Conservation (phyloP, 2,329 filamentous ascomycete species). For the Pseudopithomyces chartarum region DNA sequence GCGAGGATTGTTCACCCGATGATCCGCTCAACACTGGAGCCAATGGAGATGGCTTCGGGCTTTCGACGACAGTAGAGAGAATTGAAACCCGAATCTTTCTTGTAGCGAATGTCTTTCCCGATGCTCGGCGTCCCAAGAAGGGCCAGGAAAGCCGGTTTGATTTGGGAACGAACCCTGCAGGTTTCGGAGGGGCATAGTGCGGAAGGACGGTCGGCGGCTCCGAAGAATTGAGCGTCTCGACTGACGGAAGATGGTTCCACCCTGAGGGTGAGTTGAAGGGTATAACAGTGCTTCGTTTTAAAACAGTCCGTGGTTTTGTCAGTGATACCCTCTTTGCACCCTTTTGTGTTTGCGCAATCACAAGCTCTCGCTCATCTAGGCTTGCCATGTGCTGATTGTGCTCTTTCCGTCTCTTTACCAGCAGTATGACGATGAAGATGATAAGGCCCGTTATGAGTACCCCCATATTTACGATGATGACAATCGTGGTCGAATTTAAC, state of each 20-base stretch:
- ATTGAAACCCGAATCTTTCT: conserved; percentile 31
- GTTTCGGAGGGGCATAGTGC: conserved; percentile 31
- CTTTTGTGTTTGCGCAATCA: conserved; percentile 28
- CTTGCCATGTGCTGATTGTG: conserved; percentile 39
- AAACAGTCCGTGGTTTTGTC: conserved; percentile 35
- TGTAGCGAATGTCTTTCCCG: conserved; percentile 33
- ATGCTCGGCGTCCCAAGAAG: conserved; percentile 30
- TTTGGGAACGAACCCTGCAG: conserved; percentile 21
- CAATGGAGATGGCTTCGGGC: conserved; percentile 39
- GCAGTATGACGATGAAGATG: conserved; percentile 28
- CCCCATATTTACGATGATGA: conserved; percentile 30
- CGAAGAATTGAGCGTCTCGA: conserved; percentile 38
- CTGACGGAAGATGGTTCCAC: conserved; percentile 49
- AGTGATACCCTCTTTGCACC: conserved; percentile 21
- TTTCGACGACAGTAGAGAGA: conserved; percentile 47
- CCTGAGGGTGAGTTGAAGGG: conserved; percentile 44
- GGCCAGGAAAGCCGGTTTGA: conserved; percentile 37
- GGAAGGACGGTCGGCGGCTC: conserved; percentile 20
- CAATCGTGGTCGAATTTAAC: conserved; percentile 30
- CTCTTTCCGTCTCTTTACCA: conserved; percentile 30
- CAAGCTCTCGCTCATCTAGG: conserved; percentile 39
- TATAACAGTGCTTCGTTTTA: conserved; percentile 37
- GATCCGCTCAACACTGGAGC: conserved; percentile 24
- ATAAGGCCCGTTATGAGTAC: conserved; percentile 32
- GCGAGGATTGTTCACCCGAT: conserved; percentile 13